Conservation (phyloP, 1,139 yeast species). For the Spathaspora sp. region DNA sequence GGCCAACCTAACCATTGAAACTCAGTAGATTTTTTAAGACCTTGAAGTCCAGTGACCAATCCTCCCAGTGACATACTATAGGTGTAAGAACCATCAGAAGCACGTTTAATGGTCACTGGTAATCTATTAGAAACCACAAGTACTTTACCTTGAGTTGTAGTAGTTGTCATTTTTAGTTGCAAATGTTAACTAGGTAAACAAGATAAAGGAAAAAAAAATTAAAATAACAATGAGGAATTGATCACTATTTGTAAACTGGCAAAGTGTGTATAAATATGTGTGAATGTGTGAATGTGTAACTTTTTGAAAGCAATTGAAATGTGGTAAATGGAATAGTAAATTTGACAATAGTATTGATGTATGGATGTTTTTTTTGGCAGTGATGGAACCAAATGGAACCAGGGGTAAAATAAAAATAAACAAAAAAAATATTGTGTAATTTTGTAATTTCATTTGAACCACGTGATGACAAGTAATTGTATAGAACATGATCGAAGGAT, state of each 20-base stretch:
- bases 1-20: constrained; percentile 99
- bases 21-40: constrained; percentile 77
- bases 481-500: neutral
- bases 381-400: neutral
- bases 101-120: constrained; percentile 85
- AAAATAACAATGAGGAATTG: neutral
- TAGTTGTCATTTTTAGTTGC: constrained; percentile 1
- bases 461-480: neutral
- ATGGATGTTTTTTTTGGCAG: neutral
- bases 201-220: neutral
- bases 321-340: neutral
- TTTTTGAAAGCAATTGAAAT: neutral
- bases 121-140: constrained; percentile 91
- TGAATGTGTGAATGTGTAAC: neutral
- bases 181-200: neutral
- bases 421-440: no score
- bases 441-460: neutral
- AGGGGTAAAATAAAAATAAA: no score
- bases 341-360: neutral
- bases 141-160: constrained; percentile 59
- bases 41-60: constrained; percentile 91
- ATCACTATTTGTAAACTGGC: neutral
- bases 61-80: constrained; percentile 96
- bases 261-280: neutral
- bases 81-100: constrained; percentile 59